Evolutionary conservation across 495 filamentous ascomycete species (phyloP), one percentile per base, ranked within the genome.

Genomic region (Aspergillus leporis): DNA sequence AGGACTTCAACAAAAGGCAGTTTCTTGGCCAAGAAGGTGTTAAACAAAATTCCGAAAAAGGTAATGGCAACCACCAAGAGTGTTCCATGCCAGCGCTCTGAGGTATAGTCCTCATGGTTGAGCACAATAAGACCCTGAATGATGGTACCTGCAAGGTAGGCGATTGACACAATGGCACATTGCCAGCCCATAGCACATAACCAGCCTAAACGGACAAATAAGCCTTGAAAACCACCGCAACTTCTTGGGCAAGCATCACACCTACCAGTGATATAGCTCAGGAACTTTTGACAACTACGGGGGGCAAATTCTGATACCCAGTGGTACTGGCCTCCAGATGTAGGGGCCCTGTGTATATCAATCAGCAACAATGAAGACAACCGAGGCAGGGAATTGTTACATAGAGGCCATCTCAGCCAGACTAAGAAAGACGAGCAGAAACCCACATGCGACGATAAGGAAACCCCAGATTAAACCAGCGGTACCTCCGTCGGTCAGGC

Each of bases 221-320:
- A 65, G 50, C 14, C 32, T 52, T 46, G 22, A 8, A 30, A n/a
- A n/a, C 0, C 14, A 31, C 6, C 51, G 10, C 34, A 16, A 2
- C 10, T 0, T 22, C 1, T 10, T 23, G 10, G 19, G 23, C 6
- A 4, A 6, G 21, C 12, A 48, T n/a, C 8, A n/a, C 8, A n/a
- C 43, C 3, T 70, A 75, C 83, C 83, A 46, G 82, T 82, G 38
- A 85, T 74, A 62, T 86, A 87, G 61, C 83, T 84, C 12, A 85
- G 67, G 36, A 83, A 83, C 53, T 82, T 84, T 55, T 83, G 82
- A 40, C 65, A 77, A 16, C 64, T 71, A 9, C 61, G 65, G 12
- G 84, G 83, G 10, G 83, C 78, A 60, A 85, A 81, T 58, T 85
- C 82, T 5, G 78, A 84, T 5, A 85, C 81, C 84, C 83, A 87